phyloP scores from a whole-genome alignment of 2,329 filamentous ascomycete genomes.

The Cadophora malorum region DNA sequence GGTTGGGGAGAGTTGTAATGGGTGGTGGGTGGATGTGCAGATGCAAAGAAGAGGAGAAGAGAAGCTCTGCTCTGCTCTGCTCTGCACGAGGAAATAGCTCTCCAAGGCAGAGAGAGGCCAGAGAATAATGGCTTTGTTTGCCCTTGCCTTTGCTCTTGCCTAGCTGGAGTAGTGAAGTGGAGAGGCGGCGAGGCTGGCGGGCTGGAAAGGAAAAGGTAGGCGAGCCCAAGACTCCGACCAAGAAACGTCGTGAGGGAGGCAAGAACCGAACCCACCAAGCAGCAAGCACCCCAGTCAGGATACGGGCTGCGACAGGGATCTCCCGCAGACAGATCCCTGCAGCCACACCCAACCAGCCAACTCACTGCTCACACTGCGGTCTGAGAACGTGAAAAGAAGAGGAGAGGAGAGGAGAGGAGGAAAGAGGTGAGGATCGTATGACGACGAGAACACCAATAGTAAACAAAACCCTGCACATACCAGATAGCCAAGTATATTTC shows the following conservation, averaged over 20 bases:
- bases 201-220: not conserved
- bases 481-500: not conserved
- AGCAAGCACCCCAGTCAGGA: not conserved
- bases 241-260: not conserved
- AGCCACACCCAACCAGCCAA: not conserved
- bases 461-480: conserved; percentile 7
- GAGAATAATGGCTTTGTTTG: not conserved
- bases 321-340: not conserved
- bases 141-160: not conserved
- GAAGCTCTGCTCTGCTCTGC: not conserved
- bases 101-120: not conserved
- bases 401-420: not conserved
- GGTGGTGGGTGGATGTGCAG: conserved; percentile 3
- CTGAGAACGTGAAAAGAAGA: not conserved
- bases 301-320: not conserved
- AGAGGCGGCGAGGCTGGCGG: not conserved
- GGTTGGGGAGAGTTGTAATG: not conserved
- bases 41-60: conserved; percentile 6
- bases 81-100: not conserved
- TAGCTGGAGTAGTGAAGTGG: not conserved
- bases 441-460: conserved; percentile 8
- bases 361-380: conserved; percentile 6
- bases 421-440: not conserved
- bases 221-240: conserved; percentile 1
- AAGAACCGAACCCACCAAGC: not conserved